Conservation (phyloP, 2,329 filamentous ascomycete genomes). For the Monosporascus ibericus region DNA sequence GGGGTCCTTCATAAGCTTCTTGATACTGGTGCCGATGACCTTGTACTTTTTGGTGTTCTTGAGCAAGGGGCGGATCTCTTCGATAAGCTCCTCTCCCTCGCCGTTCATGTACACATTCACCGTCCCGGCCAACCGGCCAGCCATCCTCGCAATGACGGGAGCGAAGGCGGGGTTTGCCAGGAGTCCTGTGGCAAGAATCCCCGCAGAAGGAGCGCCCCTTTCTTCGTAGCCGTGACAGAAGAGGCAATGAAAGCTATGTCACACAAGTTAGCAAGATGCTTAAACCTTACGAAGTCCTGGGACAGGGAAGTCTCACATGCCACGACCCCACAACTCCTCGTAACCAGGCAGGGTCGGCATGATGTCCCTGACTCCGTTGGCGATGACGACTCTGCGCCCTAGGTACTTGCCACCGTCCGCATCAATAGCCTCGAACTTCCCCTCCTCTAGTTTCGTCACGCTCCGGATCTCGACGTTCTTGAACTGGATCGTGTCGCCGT, state of each 20-base stretch:
- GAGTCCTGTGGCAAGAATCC: slow-evolving; percentile 38
- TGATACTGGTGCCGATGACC: slow-evolving; percentile 29
- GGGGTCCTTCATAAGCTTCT: slow-evolving; percentile 9
- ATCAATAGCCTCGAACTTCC: slow-evolving; percentile 29
- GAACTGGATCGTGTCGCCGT: slow-evolving; percentile 11
- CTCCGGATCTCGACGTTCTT: slow-evolving; percentile 10
- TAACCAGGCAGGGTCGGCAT: slow-evolving; percentile 47
- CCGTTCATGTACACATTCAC: slow-evolving; percentile 49
- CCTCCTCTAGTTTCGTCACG: slow-evolving; percentile 9
- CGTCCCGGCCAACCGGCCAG: slow-evolving; percentile 33
- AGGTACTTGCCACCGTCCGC: slow-evolving; percentile 33
- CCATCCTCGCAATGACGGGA: slow-evolving; percentile 36
- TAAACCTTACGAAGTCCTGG: not conserved
- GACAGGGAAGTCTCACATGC: slow-evolving; percentile 34
- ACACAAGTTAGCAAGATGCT: not conserved
- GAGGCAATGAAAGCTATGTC: slow-evolving; percentile 47
- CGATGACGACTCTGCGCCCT: slow-evolving; percentile 49
- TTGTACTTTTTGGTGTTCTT: slow-evolving; percentile 27
- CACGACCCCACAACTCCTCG: slow-evolving; percentile 45
- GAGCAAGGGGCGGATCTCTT: slow-evolving; percentile 18
- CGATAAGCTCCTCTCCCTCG: slow-evolving; percentile 23
- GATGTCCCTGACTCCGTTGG: slow-evolving; percentile 46
- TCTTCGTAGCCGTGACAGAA: slow-evolving; percentile 57
- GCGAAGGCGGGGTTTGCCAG: slow-evolving; percentile 25
- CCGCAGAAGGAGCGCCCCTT: slow-evolving; percentile 37